Evolutionary conservation across 2,329 filamentous ascomycete genomes (phyloP).

Genomic region (Geosmithia flava): DNA sequence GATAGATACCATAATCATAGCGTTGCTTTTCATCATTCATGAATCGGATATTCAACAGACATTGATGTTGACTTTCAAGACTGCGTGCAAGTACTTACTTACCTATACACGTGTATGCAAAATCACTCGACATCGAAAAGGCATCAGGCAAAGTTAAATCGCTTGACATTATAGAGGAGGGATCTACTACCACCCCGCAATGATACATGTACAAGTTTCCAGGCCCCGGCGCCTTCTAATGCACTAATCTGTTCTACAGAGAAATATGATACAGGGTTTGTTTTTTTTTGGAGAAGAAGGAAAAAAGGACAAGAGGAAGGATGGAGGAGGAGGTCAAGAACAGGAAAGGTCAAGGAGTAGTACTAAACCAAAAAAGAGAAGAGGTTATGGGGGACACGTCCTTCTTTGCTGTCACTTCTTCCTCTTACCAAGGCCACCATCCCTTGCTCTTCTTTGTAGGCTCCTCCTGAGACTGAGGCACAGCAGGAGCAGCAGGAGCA

Average conservation of each 20-base stretch:
- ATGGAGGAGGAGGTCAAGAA: neutral
- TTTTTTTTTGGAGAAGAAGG: neutral
- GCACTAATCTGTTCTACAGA: conserved; percentile 27
- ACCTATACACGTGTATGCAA: too few relatives aligned
- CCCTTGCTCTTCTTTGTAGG: conserved; percentile 27
- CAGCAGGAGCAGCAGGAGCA: too few relatives aligned
- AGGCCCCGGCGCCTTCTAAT: conserved; percentile 30
- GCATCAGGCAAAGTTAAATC: neutral
- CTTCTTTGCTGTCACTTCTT: conserved; percentile 4
- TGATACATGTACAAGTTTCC: conserved; percentile 12
- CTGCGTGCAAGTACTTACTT: too few relatives aligned
- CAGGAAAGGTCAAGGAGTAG: neutral
- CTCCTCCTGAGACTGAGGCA: conserved; percentile 3
- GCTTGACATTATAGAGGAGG: neutral
- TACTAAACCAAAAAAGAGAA: too few relatives aligned
- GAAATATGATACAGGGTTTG: conserved; percentile 22
- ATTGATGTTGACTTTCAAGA: neutral
- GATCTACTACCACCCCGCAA: neutral
- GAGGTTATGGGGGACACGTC: too few relatives aligned
- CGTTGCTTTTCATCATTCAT: neutral
- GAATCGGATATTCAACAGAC: neutral
- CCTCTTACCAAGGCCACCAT: conserved; percentile 28
- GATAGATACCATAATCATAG: conserved; percentile 1
- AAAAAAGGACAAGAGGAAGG: neutral
- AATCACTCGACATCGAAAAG: neutral